phyloP scores from a whole-genome alignment of 495 filamentous ascomycete genomes.

The Chaetomium cochliodes region DNA sequence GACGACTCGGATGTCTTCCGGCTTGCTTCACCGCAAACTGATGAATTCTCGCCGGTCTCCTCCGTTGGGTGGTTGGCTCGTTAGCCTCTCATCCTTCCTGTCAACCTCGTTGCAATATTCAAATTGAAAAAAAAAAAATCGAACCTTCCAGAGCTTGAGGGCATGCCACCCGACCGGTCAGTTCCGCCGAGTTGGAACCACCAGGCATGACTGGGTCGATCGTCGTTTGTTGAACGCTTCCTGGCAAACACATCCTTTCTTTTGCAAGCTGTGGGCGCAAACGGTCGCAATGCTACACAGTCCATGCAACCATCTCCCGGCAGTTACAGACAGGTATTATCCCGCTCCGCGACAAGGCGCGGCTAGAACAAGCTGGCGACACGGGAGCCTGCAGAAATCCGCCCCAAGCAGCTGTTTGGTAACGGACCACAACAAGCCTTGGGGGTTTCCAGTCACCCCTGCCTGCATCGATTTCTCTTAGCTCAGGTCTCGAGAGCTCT shows the following conservation, averaged over 20 bases:
- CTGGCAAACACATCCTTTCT: not conserved
- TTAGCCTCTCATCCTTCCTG: too few relatives aligned
- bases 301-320: not conserved
- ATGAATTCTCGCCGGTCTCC: not conserved
- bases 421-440: not conserved
- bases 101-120: not conserved
- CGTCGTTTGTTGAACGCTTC: not conserved
- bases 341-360: not conserved
- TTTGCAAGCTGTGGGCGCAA: not conserved
- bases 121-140: too few relatives aligned
- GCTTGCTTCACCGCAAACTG: not conserved
- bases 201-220: not conserved
- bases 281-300: not conserved
- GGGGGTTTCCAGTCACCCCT: not conserved
- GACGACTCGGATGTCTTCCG: not conserved
- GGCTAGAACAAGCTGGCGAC: not conserved
- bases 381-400: not conserved
- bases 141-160: not conserved
- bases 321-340: conserved; percentile 7
- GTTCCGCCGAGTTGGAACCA: not conserved
- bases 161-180: not conserved
- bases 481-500: not conserved
- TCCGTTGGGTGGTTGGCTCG: too few relatives aligned
- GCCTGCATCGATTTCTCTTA: not conserved
- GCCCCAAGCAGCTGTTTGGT: not conserved